Base-by-base conservation (phyloP, 192 early-diverging fungal species). In the Geranomyces michiganensis region DNA sequence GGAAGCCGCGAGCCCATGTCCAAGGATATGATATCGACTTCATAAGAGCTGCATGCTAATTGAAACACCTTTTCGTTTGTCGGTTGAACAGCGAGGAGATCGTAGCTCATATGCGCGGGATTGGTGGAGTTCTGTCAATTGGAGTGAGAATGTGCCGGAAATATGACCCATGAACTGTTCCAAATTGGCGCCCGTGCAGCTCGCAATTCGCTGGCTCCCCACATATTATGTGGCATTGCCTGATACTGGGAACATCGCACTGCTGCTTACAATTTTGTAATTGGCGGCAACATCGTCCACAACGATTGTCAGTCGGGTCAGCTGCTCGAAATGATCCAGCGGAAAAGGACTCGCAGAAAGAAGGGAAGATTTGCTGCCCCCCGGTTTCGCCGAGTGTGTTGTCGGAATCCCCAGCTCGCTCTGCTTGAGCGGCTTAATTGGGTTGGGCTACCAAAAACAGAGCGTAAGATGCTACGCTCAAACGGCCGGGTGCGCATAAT, bases 21-120 rank as follows among this genome's bases (percentile, higher is more conserved):
- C 15, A 96, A 73, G 32, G 89, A 86, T 44, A 96, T 93, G 44
- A 96, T 89, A 71, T 96, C 94, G 22, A 92, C 74, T 44, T 94
- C 92, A 31, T 85, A 76, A 29, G 81, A 78, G 21, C 76, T 65
- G 67, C 91, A 94, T 10, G 91, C 90, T 30, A 79, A 65, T 46
- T 89, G 87, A 47, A 94, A 91, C 0, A 86, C 73, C 31, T 92
- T 90, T 76, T 94, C 90, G 32, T 76, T 87, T 0, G 76, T 82
- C 1, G 92, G 92, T 60, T 86, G 83, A 1, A 92, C 90, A 15
- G 93, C 89, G 26, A 96, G 45, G 29, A 96, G 68, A 78, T 96
- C 79, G 60, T 73, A 85, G 26, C 72, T 61, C 33, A 71, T 27
- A 43, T 75, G 43, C 36, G 71, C 62, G 41, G 67, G 17, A 47